Evolutionary conservation across 2,329 filamentous ascomycete species (phyloP).

Genomic region (Fusarium subtropicale): DNA sequence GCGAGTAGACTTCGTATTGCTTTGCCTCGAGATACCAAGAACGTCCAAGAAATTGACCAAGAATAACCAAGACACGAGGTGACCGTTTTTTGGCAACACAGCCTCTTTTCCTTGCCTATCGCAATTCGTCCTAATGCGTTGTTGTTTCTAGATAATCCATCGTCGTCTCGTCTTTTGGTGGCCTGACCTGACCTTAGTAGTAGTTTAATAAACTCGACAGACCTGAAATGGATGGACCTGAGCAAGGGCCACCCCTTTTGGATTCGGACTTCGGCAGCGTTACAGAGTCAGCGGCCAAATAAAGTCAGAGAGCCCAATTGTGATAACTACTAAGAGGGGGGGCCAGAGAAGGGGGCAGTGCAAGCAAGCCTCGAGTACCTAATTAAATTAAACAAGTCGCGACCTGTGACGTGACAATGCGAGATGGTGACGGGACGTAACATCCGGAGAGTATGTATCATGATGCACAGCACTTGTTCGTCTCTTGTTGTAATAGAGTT

Average conservation of each 20-base stretch:
- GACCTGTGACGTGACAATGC: constrained; percentile 37
- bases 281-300: constrained; percentile 14
- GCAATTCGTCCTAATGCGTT: constrained; percentile 2
- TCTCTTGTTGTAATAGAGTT: constrained; percentile 1
- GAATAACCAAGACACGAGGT: constrained; percentile 20
- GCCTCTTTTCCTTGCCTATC: constrained; percentile 11
- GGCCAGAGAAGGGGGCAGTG: constrained; percentile 31
- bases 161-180: not conserved
- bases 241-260: constrained; percentile 21
- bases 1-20: not conserved
- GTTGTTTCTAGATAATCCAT: not conserved
- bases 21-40: not conserved
- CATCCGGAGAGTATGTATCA: not conserved
- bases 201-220: constrained; percentile 3
- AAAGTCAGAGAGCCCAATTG: not conserved
- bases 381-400: constrained; percentile 41
- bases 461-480: not conserved
- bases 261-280: constrained; percentile 33
- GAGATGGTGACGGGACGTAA: constrained; percentile 14
- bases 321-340: not conserved
- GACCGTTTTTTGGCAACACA: constrained; percentile 7
- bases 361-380: constrained; percentile 37
- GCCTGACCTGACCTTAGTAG: not conserved
- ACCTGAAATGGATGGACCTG: constrained; percentile 18
- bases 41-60: constrained; percentile 12